Evolutionary conservation across 805 yeast genomes (phyloP), one percentile per base, ranked within the genome.

Genomic region (Candida sithepensis): DNA sequence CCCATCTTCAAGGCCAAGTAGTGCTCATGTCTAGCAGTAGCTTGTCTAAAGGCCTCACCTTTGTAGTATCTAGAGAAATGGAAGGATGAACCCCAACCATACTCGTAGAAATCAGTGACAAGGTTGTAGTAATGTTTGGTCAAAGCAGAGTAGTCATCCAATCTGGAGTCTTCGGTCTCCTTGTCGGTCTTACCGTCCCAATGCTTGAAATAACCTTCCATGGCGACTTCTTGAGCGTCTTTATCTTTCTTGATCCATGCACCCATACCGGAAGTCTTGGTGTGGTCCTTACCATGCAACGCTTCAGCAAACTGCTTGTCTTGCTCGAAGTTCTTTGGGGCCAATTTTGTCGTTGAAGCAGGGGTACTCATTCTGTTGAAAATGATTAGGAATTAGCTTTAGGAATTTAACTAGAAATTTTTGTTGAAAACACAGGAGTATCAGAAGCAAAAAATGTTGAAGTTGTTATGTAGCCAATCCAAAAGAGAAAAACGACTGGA

Each of bases 51-150:
- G 20, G 94, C 82, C 73, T 94, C 99, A 54, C 97, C 97, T 65
- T 75, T 77, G 75, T 88, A 92, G 74, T 85, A 94, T 61, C 97
- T 83, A 38, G 96, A 88, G 70, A 94, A 94, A 70, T 94, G 99
- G 88, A 94, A 94, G 14, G 97, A 88, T 16, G 96, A 79, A 56
- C 99, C 99, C 99, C 99, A 94, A 43, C 99, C 99, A 70, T 94
- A 92, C 73, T 94, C 99, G 77, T 94, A 94, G 63, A 94, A 94
- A 71, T 92, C 99, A 24, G 99, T 94, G 43, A 88, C 97, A 65
- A 92, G 82, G 73, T 94, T 94, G 76, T 92, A 92, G 77, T 92
- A 92, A 66, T 94, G 96, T 68, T 88, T 91, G 46, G 99, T 94
- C 59, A 90, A 79, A 56, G 85, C 84, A 49, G 96, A 87, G 73